Evolutionary conservation across 805 yeast genomes (phyloP).

Genomic region (Candida boidinii): DNA sequence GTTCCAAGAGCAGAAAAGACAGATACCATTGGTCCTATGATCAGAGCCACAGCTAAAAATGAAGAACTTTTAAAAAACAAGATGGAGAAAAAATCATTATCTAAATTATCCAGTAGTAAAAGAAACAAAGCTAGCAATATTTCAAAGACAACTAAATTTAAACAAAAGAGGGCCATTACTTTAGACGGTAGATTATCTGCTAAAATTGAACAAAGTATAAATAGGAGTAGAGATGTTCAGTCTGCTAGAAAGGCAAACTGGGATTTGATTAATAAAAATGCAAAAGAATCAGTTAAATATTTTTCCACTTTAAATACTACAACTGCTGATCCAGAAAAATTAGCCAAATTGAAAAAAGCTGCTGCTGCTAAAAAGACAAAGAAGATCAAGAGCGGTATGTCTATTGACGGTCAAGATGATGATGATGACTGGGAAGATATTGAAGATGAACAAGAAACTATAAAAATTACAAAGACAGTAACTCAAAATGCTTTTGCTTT

Average conservation of each 20-base stretch:
- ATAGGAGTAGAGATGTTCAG: constrained; percentile 55
- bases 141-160: constrained; percentile 23
- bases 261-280: constrained; percentile 55
- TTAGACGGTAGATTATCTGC: constrained; percentile 47
- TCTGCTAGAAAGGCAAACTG: constrained; percentile 60
- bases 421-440: constrained; percentile 15
- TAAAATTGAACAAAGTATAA: constrained; percentile 57
- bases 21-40: constrained; percentile 53
- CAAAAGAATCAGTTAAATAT: constrained; percentile 21
- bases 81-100: constrained; percentile 29
- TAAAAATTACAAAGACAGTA: background rate
- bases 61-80: constrained; percentile 53
- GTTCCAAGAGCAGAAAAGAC: constrained; percentile 54
- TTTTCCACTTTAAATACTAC: too few relatives aligned
- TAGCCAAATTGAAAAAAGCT: constrained; percentile 1
- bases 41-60: constrained; percentile 58
- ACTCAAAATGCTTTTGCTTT: constrained; percentile 13
- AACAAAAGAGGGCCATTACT: constrained; percentile 40
- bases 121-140: constrained; percentile 14
- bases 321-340: constrained; percentile 1
- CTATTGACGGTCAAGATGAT: constrained; percentile 12
- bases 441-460: constrained; percentile 12
- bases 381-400: constrained; percentile 4
- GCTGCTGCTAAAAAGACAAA: constrained; percentile 11
- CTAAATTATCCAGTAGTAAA: constrained; percentile 19